These are phyloP conservation scores for Metschnikowia anglica DNA, from an alignment of 805 yeast genomes.

Conservation along the genomic window DNA sequence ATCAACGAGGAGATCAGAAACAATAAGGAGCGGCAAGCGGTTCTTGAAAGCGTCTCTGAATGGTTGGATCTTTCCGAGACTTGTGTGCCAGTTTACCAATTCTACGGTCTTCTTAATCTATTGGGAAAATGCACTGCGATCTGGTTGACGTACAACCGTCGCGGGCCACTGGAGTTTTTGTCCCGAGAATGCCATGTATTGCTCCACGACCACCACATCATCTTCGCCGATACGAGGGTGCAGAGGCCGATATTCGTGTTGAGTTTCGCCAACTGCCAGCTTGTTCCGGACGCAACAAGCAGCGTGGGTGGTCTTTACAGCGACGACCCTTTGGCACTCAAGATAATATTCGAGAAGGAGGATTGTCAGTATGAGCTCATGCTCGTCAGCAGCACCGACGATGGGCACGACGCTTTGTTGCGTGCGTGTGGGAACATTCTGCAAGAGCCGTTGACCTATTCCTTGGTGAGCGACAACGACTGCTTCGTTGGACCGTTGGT, in stretches of 20 bases:
- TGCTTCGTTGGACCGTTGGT: constrained; percentile 8
- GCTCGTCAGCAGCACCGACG: constrained; percentile 2
- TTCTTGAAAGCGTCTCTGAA: constrained; percentile 7
- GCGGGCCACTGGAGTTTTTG: constrained; percentile 4
- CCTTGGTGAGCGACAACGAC: constrained; percentile 7
- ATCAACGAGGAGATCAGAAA: constrained; percentile 12
- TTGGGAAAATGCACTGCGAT: constrained; percentile 3
- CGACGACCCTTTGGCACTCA: not conserved
- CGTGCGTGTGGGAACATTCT: constrained; percentile 7
- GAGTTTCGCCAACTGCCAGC: constrained; percentile 8
- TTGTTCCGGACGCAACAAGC: constrained; percentile 3
- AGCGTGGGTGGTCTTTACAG: constrained; percentile 10
- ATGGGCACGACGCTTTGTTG: constrained; percentile 3
- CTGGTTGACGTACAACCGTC: constrained; percentile 9
- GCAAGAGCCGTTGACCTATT: constrained; percentile 1
- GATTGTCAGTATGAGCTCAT: constrained; percentile 15
- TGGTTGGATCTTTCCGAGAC: constrained; percentile 6
- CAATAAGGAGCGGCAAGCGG: constrained; percentile 7
- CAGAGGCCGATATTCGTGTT: constrained; percentile 9
- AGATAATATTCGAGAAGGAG: constrained; percentile 9
- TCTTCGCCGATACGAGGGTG: constrained; percentile 4
- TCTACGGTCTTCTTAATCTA: constrained; percentile 9
- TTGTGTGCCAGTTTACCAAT: not conserved
- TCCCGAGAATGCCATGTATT: constrained; percentile 7
- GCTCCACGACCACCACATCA: constrained; percentile 10